Evolutionary conservation across 2,329 filamentous ascomycete genomes (phyloP).

Genomic region (Helotiales sp.): DNA sequence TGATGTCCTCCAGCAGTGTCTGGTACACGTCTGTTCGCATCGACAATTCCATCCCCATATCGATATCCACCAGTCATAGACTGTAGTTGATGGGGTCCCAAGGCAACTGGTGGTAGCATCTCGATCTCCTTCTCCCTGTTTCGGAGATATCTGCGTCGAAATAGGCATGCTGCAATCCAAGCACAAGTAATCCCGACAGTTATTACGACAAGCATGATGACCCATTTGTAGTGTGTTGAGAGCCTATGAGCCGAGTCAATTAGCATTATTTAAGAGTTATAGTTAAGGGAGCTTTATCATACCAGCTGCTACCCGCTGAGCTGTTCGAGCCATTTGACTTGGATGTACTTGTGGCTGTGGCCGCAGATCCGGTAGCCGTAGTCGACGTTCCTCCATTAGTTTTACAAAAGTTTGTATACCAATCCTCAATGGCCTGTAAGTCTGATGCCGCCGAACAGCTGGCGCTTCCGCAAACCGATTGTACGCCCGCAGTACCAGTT

Average conservation of each 20-base stretch:
- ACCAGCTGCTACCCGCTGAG: neutral
- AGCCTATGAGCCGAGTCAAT: conserved; percentile 49
- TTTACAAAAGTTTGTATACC: conserved; percentile 70
- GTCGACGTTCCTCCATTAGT: conserved; percentile 37
- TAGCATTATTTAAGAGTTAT: neutral
- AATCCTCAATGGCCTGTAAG: conserved; percentile 60
- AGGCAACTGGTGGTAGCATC: conserved; percentile 37
- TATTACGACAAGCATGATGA: conserved; percentile 77
- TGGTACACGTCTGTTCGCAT: conserved; percentile 3
- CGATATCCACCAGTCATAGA: conserved; percentile 26
- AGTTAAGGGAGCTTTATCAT: neutral
- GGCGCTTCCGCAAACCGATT: conserved; percentile 60
- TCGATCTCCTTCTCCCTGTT: conserved; percentile 58
- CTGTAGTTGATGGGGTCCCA: conserved; percentile 40
- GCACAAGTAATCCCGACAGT: conserved; percentile 66
- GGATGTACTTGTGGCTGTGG: conserved; percentile 4
- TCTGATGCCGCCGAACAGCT: conserved; percentile 49
- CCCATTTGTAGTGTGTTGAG: conserved; percentile 73
- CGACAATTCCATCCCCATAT: conserved; percentile 21
- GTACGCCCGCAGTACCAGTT: conserved; percentile 55
- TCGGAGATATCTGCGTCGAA: conserved; percentile 72
- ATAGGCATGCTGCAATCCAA: conserved; percentile 67
- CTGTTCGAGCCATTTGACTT: neutral
- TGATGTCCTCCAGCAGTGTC: conserved; percentile 12
- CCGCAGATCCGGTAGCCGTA: neutral